Evolutionary conservation across 2,329 filamentous ascomycete genomes (phyloP).

Genomic region (Alternaria rosae): DNA sequence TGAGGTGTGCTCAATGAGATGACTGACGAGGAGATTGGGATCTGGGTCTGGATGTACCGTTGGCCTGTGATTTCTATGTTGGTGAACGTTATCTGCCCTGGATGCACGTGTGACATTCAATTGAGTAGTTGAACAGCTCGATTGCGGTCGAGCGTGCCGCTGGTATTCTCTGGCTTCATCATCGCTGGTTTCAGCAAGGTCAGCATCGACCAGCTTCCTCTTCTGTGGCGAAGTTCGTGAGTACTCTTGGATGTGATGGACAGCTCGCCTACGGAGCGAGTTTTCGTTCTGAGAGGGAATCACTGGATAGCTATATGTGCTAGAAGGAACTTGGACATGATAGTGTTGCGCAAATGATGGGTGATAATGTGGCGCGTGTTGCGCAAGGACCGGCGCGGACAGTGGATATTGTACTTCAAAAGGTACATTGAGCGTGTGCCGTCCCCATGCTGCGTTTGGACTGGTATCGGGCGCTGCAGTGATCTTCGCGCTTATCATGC

Average conservation of each 20-base stretch:
- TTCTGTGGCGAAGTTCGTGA: slow-evolving; percentile 14
- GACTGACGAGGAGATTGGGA: slow-evolving; percentile 8
- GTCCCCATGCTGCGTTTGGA: background rate
- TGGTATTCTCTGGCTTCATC: slow-evolving; percentile 4
- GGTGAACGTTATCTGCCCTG: background rate
- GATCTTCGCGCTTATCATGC: slow-evolving; percentile 20
- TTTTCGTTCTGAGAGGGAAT: slow-evolving; percentile 15
- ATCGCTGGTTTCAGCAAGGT: slow-evolving; percentile 10
- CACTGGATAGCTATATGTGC: background rate
- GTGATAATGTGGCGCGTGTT: background rate
- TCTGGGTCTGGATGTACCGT: slow-evolving; percentile 12
- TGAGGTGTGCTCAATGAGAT: slow-evolving; percentile 23
- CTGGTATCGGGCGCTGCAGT: slow-evolving; percentile 1
- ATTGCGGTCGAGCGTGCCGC: background rate
- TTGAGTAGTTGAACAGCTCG: background rate
- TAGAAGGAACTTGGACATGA: background rate
- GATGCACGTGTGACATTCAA: background rate
- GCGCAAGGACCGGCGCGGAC: slow-evolving; percentile 5
- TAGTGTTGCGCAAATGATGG: slow-evolving; percentile 5
- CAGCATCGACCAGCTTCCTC: slow-evolving; percentile 12
- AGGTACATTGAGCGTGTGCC: slow-evolving; percentile 1
- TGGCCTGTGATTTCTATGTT: slow-evolving; percentile 2
- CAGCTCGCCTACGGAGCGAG: slow-evolving; percentile 22
- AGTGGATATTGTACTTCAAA: slow-evolving; percentile 10
- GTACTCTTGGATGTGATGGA: slow-evolving; percentile 22